These are phyloP conservation scores for Xylaria sp. DNA, from an alignment of 2,329 filamentous ascomycete species.

Conservation along the genomic window DNA sequence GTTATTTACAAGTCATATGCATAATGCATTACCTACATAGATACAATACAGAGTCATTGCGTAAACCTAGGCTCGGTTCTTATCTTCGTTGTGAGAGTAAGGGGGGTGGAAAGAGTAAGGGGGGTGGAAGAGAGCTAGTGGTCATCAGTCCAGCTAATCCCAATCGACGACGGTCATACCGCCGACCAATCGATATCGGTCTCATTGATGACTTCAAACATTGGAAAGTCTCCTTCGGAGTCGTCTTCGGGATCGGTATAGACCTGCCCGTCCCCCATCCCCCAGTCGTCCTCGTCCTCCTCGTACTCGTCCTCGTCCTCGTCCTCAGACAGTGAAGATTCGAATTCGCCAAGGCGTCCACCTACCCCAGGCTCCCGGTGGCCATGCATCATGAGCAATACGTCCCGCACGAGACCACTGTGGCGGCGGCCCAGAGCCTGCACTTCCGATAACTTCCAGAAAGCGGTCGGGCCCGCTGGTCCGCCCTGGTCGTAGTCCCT, in stretches of 20 bases:
- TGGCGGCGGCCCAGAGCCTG: slow-evolving; percentile 34
- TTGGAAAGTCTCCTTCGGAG: slow-evolving; percentile 31
- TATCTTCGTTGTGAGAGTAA: neutral
- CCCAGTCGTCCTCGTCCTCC: slow-evolving; percentile 37
- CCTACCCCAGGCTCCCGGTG: slow-evolving; percentile 23
- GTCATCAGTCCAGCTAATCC: slow-evolving; percentile 25
- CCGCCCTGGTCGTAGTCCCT: slow-evolving; percentile 69
- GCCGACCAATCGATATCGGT: no score
- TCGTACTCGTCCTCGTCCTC: slow-evolving; percentile 20
- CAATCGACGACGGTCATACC: no score
- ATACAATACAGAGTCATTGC: no score
- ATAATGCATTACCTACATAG: no score
- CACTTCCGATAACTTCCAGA: slow-evolving; percentile 72
- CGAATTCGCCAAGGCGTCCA: slow-evolving; percentile 23
- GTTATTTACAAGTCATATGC: no score
- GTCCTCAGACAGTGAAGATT: slow-evolving; percentile 20
- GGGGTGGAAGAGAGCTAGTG: neutral
- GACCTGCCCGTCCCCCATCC: slow-evolving; percentile 31
- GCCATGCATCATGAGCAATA: slow-evolving; percentile 26
- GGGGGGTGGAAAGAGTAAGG: neutral
- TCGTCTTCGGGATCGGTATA: slow-evolving; percentile 19
- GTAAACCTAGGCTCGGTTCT: no score
- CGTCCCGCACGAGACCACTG: slow-evolving; percentile 33
- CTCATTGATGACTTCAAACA: no score
- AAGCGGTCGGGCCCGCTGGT: slow-evolving; percentile 73